Conservation (phyloP, 2,329 filamentous ascomycete species). For the Arthrobotrys entomopaga region DNA sequence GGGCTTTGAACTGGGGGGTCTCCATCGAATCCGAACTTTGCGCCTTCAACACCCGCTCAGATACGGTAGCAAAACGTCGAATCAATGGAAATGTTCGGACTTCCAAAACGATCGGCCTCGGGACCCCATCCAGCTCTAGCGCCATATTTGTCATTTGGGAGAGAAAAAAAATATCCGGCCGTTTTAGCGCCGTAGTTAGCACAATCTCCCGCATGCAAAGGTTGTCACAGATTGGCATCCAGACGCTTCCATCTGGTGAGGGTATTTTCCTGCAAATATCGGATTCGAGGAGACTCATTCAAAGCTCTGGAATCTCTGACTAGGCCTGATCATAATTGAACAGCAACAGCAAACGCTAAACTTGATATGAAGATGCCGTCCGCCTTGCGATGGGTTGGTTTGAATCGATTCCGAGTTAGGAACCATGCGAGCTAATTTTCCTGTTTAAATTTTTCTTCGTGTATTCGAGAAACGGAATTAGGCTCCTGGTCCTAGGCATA, state of each 20-base stretch:
- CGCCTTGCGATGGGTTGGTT: too few relatives aligned
- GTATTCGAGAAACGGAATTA: slow-evolving; percentile 12
- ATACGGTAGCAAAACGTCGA: slow-evolving; percentile 16
- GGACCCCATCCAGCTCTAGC: neutral
- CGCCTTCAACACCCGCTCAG: neutral
- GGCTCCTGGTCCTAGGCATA: slow-evolving; percentile 10
- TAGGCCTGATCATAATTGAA: neutral
- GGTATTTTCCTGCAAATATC: neutral
- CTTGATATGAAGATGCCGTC: neutral
- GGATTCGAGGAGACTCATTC: neutral
- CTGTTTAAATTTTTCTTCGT: slow-evolving; percentile 13
- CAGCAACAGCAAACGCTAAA: slow-evolving; percentile 8
- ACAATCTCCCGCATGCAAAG: slow-evolving; percentile 9
- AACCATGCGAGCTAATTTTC: slow-evolving; percentile 5
- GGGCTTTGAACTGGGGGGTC: too few relatives aligned
- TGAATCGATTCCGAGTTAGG: slow-evolving; percentile 13
- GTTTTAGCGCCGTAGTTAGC: slow-evolving; percentile 13
- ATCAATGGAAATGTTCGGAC: slow-evolving; percentile 2
- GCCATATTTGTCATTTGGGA: neutral
- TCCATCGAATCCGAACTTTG: too few relatives aligned
- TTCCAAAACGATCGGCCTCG: neutral
- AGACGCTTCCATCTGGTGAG: slow-evolving; percentile 2
- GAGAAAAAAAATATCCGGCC: slow-evolving; percentile 16
- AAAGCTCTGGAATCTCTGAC: neutral
- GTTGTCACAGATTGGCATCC: slow-evolving; percentile 6